These are phyloP conservation scores for Theileria equi DNA, from an alignment of 169 alveolate species.

Conservation along the genomic window DNA sequence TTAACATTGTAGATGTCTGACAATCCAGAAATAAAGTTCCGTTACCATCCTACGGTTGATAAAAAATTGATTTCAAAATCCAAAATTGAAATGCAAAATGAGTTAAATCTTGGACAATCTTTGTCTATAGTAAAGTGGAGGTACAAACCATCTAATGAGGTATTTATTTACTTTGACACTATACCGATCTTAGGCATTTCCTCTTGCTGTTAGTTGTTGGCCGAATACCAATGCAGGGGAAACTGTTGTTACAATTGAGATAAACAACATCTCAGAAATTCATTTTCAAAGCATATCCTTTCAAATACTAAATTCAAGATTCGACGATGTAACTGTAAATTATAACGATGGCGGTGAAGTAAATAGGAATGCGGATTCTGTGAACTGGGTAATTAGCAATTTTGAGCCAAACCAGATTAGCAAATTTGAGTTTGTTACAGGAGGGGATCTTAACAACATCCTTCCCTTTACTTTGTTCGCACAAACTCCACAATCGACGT, in stretches of 20 bases:
- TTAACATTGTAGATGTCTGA: conserved; percentile 3
- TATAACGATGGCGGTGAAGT: conserved; percentile 43
- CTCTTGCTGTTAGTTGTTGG: conserved; percentile 60
- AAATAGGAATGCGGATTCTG: conserved; percentile 35
- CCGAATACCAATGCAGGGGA: conserved; percentile 30
- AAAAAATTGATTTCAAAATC: conserved; percentile 53
- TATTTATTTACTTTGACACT: not conserved
- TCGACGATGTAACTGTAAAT: conserved; percentile 27
- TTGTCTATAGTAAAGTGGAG: conserved; percentile 60
- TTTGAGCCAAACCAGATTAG: conserved; percentile 25
- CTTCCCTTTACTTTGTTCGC: conserved; percentile 62
- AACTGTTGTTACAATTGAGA: conserved; percentile 52
- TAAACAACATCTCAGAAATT: conserved; percentile 33
- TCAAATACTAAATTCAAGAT: conserved; percentile 47
- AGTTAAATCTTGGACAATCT: conserved; percentile 41
- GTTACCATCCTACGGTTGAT: conserved; percentile 60
- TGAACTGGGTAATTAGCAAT: conserved; percentile 40
- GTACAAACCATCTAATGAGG: conserved; percentile 51
- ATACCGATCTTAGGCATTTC: conserved; percentile 1
- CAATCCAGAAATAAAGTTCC: conserved; percentile 39
- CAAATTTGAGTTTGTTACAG: conserved; percentile 43
- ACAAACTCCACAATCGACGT: conserved; percentile 11
- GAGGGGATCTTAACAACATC: conserved; percentile 47
- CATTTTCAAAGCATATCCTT: conserved; percentile 28
- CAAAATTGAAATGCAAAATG: conserved; percentile 37